Base-by-base conservation (phyloP, 2,329 filamentous ascomycete genomes). In the Fusarium sp. region DNA sequence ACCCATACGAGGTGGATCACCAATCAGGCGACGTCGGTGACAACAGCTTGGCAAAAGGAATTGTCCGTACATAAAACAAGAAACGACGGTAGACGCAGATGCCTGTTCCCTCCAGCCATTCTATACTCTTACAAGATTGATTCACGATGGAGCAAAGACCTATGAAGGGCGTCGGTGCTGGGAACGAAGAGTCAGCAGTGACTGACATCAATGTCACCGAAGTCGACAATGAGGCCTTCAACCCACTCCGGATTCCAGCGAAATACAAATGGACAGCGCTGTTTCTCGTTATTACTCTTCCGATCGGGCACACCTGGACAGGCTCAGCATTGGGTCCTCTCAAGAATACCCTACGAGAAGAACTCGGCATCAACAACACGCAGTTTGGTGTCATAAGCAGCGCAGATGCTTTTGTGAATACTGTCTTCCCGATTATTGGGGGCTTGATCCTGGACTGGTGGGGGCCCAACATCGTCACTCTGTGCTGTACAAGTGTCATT, bases 371-470 rank as follows among this genome's bases (percentile, higher is more conserved):
- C 39, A 77, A 60, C 25, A 78, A 78, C 20, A 68, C 75, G 14
- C 75, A 78, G 37, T 77, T 78, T 39, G 76, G 74, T 11, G 76
- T 78, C 32, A 76, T 77, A 25, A 66, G 63, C 68, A 77, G 73
- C 60, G 76, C 76, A 11, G 76, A 78, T 50, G 63, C 76, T 18
- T 77, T 78, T 37, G 73, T 78, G 45, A 78, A 78, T 64, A 71
- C 75, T 14, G 60, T 77, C 23, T 76, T 78, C 37, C 74, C 76
- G 6, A 78, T 77, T 9, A 23, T 76, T 2, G 74, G 75, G 0
- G 74, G 76, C 7, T 34, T 78, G 58, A 70, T 76, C 32, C 66
- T 78, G 11, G 76, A 78, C 59, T 78, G 76, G 74, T 77, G 76
- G 74, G 74, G 76, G 0, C 75, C 75, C 0, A 77, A 78, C 16